Percentiles rank a stretch among this genome's conserved stretches.
These are phyloP conservation scores for Magnusiomyces sp. DNA, from an alignment of 1,139 yeast genomes.

Conservation along the genomic window DNA sequence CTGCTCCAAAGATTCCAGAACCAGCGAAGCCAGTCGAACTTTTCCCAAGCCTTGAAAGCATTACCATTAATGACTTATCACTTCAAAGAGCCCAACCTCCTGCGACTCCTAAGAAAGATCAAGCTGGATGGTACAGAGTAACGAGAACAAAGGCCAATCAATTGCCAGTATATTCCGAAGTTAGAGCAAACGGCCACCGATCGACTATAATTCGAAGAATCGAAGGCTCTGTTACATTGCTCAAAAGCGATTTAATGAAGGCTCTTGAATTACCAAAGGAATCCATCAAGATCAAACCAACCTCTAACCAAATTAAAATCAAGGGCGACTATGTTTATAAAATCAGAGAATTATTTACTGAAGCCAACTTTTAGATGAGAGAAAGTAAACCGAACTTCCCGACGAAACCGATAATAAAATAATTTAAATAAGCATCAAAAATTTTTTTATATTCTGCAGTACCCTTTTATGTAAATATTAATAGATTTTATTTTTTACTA, in stretches of 20 bases:
- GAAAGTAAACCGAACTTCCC: no score
- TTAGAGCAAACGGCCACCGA: conserved; percentile 27
- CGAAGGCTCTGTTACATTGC: conserved; percentile 27
- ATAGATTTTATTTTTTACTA: no score
- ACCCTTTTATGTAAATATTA: no score
- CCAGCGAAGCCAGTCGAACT: background rate
- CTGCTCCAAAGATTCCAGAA: no score
- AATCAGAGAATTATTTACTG: conserved; percentile 19
- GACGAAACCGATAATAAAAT: no score
- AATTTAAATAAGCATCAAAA: no score
- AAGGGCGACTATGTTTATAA: conserved; percentile 25
- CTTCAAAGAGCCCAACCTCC: conserved; percentile 3
- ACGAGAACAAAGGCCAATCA: conserved; percentile 28
- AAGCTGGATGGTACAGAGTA: conserved; percentile 27
- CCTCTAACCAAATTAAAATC: conserved; percentile 28
- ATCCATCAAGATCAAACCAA: conserved; percentile 28
- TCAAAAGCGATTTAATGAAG: conserved; percentile 25
- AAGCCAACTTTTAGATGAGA: conserved; percentile 3
- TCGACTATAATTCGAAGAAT: conserved; percentile 30
- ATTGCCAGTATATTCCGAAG: conserved; percentile 31
- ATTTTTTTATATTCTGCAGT: no score
- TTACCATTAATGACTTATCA: conserved; percentile 6
- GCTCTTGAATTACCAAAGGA: conserved; percentile 22
- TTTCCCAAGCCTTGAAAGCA: conserved; percentile 12
- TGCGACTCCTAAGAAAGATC: background rate